A percentile compares a stretch with the other conserved stretches of the same genome.
Evolutionary conservation across 2,329 filamentous ascomycete species (phyloP).

Genomic region (Talaromyces pinophilus): DNA sequence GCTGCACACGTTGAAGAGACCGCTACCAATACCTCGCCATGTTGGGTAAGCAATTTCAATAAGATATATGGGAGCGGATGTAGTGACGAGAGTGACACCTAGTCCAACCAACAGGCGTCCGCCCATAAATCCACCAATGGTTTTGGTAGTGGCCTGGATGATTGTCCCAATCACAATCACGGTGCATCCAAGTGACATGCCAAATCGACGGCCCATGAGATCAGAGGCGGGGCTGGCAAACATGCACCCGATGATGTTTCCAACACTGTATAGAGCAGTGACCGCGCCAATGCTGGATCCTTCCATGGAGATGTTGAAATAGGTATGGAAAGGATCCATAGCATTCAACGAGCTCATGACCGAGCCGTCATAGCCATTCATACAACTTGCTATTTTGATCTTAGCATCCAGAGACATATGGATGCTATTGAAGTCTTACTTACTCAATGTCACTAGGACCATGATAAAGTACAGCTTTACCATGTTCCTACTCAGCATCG

Average conservation of each 20-base stretch:
- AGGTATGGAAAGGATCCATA: slow-evolving; percentile 45
- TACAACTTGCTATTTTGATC: slow-evolving; percentile 18
- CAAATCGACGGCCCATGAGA: slow-evolving; percentile 47
- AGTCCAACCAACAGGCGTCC: slow-evolving; percentile 38
- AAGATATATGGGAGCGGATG: slow-evolving; percentile 33
- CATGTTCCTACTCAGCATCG: not conserved
- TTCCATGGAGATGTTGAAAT: slow-evolving; percentile 40
- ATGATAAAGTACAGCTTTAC: slow-evolving; percentile 6
- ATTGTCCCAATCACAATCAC: slow-evolving; percentile 33
- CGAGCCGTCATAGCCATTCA: slow-evolving; percentile 29
- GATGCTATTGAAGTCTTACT: not conserved
- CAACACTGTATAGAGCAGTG: slow-evolving; percentile 47
- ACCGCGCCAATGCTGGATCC: slow-evolving; percentile 48
- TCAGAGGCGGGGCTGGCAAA: slow-evolving; percentile 50
- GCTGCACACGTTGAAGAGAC: slow-evolving; percentile 33
- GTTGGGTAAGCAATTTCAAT: slow-evolving; percentile 35
- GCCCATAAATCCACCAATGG: slow-evolving; percentile 32
- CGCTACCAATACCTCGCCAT: slow-evolving; percentile 33
- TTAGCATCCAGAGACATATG: not conserved
- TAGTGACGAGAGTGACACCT: slow-evolving; percentile 40
- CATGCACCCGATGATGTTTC: slow-evolving; percentile 47
- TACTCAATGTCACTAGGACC: slow-evolving; percentile 9
- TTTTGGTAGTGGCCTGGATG: slow-evolving; percentile 29
- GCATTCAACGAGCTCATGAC: slow-evolving; percentile 51
- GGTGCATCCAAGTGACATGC: slow-evolving; percentile 46